Conservation (phyloP, 2,329 filamentous ascomycete genomes). For the Penicillium glabrum region DNA sequence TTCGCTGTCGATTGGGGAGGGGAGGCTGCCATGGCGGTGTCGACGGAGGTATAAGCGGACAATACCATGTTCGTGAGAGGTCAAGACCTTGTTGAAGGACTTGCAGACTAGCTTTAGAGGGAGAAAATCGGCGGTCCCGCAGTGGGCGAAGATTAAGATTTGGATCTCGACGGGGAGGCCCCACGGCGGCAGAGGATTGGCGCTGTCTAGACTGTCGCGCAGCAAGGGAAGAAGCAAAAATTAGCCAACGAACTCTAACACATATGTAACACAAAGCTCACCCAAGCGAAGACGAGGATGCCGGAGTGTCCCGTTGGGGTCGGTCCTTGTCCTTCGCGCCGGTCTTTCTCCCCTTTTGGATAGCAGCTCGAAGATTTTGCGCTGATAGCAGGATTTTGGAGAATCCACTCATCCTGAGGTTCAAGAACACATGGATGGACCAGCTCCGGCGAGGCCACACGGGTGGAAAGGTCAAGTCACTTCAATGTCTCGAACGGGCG, state of each 20-base stretch:
- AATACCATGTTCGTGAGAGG: slow-evolving; percentile 39
- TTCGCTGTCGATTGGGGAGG: slow-evolving; percentile 37
- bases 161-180: slow-evolving; percentile 44
- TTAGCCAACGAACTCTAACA: slow-evolving; percentile 7
- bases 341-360: slow-evolving; percentile 28
- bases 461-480: not conserved
- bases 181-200: slow-evolving; percentile 32
- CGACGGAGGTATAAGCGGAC: slow-evolving; percentile 43
- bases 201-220: slow-evolving; percentile 22
- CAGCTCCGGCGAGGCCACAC: slow-evolving; percentile 20
- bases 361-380: slow-evolving; percentile 34
- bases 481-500: not conserved
- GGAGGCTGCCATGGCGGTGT: slow-evolving; percentile 44
- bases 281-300: slow-evolving; percentile 26
- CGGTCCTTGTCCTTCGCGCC: slow-evolving; percentile 25
- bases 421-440: slow-evolving; percentile 25
- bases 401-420: slow-evolving; percentile 36
- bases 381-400: slow-evolving; percentile 31
- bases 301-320: slow-evolving; percentile 21
- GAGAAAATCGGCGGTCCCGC: slow-evolving; percentile 38
- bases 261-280: slow-evolving; percentile 12
- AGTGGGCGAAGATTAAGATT: slow-evolving; percentile 42
- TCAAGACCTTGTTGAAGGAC: slow-evolving; percentile 37
- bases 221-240: not conserved
- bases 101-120: slow-evolving; percentile 41